Base-by-base conservation (phyloP, 2,329 filamentous ascomycete genomes). In the Emergomyces pasteurianus region DNA sequence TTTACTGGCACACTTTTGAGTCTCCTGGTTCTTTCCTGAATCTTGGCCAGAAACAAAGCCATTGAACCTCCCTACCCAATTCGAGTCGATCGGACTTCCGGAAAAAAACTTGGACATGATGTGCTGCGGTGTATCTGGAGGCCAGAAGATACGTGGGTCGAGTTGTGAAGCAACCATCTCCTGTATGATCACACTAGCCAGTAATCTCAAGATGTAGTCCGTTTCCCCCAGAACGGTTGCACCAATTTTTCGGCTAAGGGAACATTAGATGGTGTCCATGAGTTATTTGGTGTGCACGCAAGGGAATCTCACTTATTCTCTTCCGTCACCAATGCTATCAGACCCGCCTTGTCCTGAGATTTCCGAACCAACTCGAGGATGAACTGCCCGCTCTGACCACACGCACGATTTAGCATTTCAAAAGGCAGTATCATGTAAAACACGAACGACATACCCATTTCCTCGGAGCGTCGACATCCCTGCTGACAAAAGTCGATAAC, bases 311-410 rank as follows among this genome's bases (percentile, higher is more conserved):
- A 53, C 62, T 60, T 40, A 23, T 60, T 23, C 14, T 40, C 21
- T 47, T 56, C 57, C 12, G n/a, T 14, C 18, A 36, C 53, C 46
- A 53, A 47, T 12, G 55, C 26, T 40, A 63, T 40, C 14, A 55
- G 31, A 8, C 50, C 8, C 16, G 62, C 56, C 34, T 62, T 60
- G 3, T 60, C 58, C 18, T 64, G 28, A 31, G 61, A 64, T 14
- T 63, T 63, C 10, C 60, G 58, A 3, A 68, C 28, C 23, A 68
- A 38, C 58, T 71, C 69, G 18, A 66, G 56, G 4, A 71, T 50
- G 18, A 67, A 56, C 50, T 68, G 69, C 0, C 69, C 69, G 23
- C 64, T 63, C 69, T 71, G 23, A 3, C 46, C 46, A 31, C 31
- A 40, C 23, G 4, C 16, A 46, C 36, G 18, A 14, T 18, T 67